Conservation (phyloP, 805 yeast species). For the Candida verbasci region DNA sequence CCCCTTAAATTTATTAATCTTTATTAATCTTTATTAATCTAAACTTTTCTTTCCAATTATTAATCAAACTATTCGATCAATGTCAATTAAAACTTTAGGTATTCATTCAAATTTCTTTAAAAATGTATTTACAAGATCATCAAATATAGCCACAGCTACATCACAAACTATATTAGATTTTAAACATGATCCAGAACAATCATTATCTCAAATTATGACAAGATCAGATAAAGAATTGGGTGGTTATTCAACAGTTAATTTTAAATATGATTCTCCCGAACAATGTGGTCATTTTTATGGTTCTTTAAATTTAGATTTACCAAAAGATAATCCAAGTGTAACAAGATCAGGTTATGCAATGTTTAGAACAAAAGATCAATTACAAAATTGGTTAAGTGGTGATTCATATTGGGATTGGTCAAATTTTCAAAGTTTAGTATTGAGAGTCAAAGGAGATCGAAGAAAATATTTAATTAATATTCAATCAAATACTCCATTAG, state of each 20-base stretch:
- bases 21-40: no score
- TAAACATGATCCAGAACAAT: constrained; percentile 43
- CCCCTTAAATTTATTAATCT: no score
- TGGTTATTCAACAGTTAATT: constrained; percentile 66
- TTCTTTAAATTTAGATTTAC: constrained; percentile 65
- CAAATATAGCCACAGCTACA: constrained; percentile 22
- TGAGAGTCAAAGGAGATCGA: constrained; percentile 69
- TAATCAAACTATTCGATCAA: no score
- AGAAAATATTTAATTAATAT: constrained; percentile 75
- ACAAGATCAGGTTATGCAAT: constrained; percentile 73
- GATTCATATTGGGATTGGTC: constrained; percentile 66
- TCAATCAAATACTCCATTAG: constrained; percentile 74
- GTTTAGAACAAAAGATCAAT: constrained; percentile 73
- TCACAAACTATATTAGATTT: constrained; percentile 54
- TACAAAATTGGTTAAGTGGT: constrained; percentile 47
- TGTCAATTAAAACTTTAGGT: constrained; percentile 42
- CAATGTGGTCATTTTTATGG: constrained; percentile 45
- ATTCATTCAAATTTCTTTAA: constrained; percentile 29
- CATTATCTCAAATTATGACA: constrained; percentile 46
- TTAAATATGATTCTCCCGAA: constrained; percentile 35
- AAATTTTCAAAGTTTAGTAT: constrained; percentile 53
- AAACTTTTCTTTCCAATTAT: no score
- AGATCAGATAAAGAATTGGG: constrained; percentile 75
- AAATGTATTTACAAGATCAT: constrained; percentile 31
- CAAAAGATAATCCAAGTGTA: constrained; percentile 57